Evolutionary conservation across 1,284 basidiomycete species (phyloP).

Genomic region (Ustilago nuda): DNA sequence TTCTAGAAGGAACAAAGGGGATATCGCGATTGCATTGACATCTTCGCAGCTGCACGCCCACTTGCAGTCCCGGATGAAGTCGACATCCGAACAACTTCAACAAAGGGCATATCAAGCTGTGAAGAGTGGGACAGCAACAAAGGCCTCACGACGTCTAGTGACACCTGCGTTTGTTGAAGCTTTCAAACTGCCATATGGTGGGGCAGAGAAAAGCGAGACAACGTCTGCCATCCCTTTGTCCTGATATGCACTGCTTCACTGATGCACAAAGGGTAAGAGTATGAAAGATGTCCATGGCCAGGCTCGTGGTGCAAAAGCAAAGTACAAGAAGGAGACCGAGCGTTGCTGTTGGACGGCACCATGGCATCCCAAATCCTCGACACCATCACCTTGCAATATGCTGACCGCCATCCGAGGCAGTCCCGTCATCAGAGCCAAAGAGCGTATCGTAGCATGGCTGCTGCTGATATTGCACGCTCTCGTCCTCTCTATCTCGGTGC

Average conservation of each 20-base stretch:
- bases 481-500: constrained; percentile 14
- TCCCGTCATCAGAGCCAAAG: constrained; percentile 15
- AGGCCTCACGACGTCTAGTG: constrained; percentile 26
- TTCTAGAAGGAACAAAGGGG: constrained; percentile 6
- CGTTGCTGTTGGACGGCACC: not conserved
- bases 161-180: constrained; percentile 10
- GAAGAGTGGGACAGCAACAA: constrained; percentile 9
- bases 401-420: constrained; percentile 15
- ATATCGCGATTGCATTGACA: not conserved
- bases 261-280: not conserved
- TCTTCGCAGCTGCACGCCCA: not conserved
- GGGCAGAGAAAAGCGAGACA: not conserved
- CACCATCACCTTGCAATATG: constrained; percentile 6
- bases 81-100: not conserved
- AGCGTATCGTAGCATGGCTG: constrained; percentile 31
- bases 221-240: constrained; percentile 3
- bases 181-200: not conserved
- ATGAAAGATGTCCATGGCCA: not conserved
- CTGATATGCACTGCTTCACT: too few species aligned
- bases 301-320: not conserved
- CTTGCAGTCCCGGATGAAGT: not conserved
- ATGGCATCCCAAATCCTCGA: not conserved
- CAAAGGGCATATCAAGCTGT: constrained; percentile 12
- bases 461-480: constrained; percentile 28
- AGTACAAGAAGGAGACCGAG: not conserved